Conservation (phyloP, 2,329 filamentous ascomycete genomes). For the Aspergillus pseudonomiae region DNA sequence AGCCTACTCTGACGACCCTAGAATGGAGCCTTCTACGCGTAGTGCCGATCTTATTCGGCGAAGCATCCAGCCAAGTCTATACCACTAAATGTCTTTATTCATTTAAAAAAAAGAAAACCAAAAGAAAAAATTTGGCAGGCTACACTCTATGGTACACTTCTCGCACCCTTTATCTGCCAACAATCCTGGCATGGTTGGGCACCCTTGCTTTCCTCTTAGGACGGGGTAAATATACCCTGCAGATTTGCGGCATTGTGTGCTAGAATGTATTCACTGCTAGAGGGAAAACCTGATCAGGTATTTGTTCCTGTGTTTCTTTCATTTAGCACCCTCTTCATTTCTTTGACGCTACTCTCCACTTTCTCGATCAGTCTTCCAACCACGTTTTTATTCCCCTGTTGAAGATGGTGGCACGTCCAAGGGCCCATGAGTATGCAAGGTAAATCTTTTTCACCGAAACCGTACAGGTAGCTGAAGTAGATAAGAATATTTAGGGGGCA, state of each 20-base stretch:
- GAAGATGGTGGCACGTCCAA: not conserved
- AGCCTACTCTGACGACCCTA: not conserved
- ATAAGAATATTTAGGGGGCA: not conserved
- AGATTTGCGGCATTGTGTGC: not conserved
- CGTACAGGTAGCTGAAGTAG: not conserved
- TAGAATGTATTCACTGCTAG: not conserved
- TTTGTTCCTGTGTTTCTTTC: not conserved
- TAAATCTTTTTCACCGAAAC: not conserved
- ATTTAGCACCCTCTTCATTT: not conserved
- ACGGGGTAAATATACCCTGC: not conserved
- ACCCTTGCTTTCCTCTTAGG: not conserved
- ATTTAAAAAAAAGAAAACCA: not conserved
- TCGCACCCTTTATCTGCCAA: not conserved
- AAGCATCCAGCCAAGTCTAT: not conserved
- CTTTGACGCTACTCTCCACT: not conserved
- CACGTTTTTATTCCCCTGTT: not conserved
- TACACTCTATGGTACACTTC: not conserved
- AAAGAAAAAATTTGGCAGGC: not conserved
- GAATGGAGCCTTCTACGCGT: not conserved
- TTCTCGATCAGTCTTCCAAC: not conserved
- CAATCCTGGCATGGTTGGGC: not conserved
- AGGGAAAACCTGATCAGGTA: not conserved
- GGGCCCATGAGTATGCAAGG: not conserved
- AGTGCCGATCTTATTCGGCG: not conserved
- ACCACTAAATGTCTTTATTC: not conserved